phyloP scores from a whole-genome alignment of 495 filamentous ascomycete genomes.

The Podospora pseudoanserina region DNA sequence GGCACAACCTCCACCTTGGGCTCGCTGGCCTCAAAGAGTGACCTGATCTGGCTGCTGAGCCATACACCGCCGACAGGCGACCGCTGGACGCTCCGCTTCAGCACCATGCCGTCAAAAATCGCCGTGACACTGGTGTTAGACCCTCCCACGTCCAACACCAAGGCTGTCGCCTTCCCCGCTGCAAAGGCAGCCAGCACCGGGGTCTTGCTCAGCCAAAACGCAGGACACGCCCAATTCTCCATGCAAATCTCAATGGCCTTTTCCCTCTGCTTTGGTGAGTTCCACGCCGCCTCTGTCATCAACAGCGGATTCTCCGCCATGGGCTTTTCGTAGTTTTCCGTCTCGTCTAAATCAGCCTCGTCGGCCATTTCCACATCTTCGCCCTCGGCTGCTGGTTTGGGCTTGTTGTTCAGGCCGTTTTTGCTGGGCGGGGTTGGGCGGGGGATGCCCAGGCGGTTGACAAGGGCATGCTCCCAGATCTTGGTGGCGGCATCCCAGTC shows the following conservation, averaged over 20 bases:
- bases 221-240: slow-evolving; percentile 90
- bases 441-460: slow-evolving; percentile 74
- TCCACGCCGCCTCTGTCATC: slow-evolving; percentile 94
- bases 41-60: slow-evolving; percentile 80
- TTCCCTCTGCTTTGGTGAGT: slow-evolving; percentile 78
- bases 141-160: slow-evolving; percentile 90
- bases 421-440: slow-evolving; percentile 59
- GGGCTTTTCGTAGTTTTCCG: slow-evolving; percentile 70
- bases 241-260: slow-evolving; percentile 91
- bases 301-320: slow-evolving; percentile 85
- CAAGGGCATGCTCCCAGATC: slow-evolving; percentile 73
- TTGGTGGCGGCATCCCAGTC: slow-evolving; percentile 92
- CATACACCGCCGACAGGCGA: slow-evolving; percentile 85
- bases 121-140: slow-evolving; percentile 87
- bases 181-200: slow-evolving; percentile 67
- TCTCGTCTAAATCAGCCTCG: slow-evolving; percentile 47
- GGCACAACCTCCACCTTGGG: slow-evolving; percentile 79
- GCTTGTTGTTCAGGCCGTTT: slow-evolving; percentile 62
- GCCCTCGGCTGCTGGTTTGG: slow-evolving; percentile 18
- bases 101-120: slow-evolving; percentile 88
- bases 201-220: slow-evolving; percentile 76
- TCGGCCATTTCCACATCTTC: slow-evolving; percentile 54
- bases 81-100: slow-evolving; percentile 80
- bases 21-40: slow-evolving; percentile 68
- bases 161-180: slow-evolving; percentile 82